Evolutionary conservation across 2,329 filamentous ascomycete species (phyloP).

Genomic region (Botryotinia calthae): DNA sequence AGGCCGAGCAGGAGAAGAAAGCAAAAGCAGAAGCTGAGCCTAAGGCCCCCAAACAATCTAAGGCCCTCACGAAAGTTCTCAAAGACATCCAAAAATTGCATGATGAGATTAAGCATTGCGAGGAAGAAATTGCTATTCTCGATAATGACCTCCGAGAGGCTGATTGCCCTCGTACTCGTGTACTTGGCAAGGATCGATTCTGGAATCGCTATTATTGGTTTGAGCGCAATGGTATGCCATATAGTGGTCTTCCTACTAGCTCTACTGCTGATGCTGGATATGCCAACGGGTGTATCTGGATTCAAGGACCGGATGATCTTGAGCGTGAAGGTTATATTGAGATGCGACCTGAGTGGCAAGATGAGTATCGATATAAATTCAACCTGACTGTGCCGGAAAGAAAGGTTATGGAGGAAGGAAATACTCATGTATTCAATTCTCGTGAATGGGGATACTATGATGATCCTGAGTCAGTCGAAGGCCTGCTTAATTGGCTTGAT

Average conservation of each 20-base stretch:
- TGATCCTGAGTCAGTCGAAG: slow-evolving; percentile 72
- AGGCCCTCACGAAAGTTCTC: slow-evolving; percentile 82
- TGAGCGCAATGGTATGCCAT: slow-evolving; percentile 97
- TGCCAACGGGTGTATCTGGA: slow-evolving; percentile 92
- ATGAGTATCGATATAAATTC: slow-evolving; percentile 74
- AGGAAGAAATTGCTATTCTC: slow-evolving; percentile 78
- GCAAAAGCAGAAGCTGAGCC: slow-evolving; percentile 57
- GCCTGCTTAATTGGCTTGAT: slow-evolving; percentile 84
- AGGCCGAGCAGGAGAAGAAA: slow-evolving; percentile 66
- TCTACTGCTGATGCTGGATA: slow-evolving; percentile 86
- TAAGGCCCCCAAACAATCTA: slow-evolving; percentile 72
- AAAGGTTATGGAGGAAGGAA: slow-evolving; percentile 80
- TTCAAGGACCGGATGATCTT: slow-evolving; percentile 89
- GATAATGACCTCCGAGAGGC: slow-evolving; percentile 93
- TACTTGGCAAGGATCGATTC: slow-evolving; percentile 91
- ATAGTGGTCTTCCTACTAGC: slow-evolving; percentile 79
- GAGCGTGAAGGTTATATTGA: slow-evolving; percentile 87
- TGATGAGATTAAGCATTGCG: slow-evolving; percentile 72
- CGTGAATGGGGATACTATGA: slow-evolving; percentile 90
- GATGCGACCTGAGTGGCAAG: slow-evolving; percentile 64
- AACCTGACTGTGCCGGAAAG: slow-evolving; percentile 81
- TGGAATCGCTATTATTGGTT: slow-evolving; percentile 99
- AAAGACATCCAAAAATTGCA: slow-evolving; percentile 90
- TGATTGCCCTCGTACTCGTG: slow-evolving; percentile 84
- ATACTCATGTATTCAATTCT: slow-evolving; percentile 72